A percentile compares a stretch with the other conserved stretches of the same genome.
phyloP scores from a whole-genome alignment of 176 grass and related monocot genomes.

The Pontederia paniculata region DNA sequence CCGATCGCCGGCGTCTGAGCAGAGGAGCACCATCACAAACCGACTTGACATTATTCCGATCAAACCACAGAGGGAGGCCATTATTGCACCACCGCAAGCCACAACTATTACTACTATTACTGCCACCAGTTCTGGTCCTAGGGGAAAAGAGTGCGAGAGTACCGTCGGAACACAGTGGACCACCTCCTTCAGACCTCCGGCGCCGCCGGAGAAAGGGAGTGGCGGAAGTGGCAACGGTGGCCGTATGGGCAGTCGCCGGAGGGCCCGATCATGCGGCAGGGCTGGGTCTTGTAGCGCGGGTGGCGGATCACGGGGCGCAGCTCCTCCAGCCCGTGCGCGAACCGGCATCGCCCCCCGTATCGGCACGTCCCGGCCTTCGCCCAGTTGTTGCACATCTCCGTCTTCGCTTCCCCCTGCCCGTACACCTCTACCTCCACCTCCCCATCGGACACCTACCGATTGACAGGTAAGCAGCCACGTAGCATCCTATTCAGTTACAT shows the following conservation, averaged over 20 bases:
- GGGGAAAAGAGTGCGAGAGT: too few species aligned
- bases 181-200: too few species aligned
- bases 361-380: conserved; percentile 75
- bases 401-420: conserved; percentile 96
- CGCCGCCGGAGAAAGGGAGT: conserved; percentile 49
- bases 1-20: too few species aligned
- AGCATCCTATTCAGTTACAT: conserved; percentile 6
- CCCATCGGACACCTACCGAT: background rate
- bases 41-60: too few species aligned
- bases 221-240: conserved; percentile 96
- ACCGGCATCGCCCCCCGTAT: conserved; percentile 81
- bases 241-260: conserved; percentile 78
- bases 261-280: conserved; percentile 91
- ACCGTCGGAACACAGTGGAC: too few species aligned
- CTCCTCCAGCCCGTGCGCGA: conserved; percentile 91
- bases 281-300: conserved; percentile 91
- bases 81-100: too few species aligned
- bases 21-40: too few species aligned
- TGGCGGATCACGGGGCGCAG: conserved; percentile 93
- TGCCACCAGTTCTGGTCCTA: too few species aligned
- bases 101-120: too few species aligned
- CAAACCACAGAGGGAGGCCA: too few species aligned
- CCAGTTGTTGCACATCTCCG: conserved; percentile 99
- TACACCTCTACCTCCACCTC: conserved; percentile 72
- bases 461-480: background rate